Conservation (phyloP, 2,329 filamentous ascomycete species). For the Cytospora piceae region DNA sequence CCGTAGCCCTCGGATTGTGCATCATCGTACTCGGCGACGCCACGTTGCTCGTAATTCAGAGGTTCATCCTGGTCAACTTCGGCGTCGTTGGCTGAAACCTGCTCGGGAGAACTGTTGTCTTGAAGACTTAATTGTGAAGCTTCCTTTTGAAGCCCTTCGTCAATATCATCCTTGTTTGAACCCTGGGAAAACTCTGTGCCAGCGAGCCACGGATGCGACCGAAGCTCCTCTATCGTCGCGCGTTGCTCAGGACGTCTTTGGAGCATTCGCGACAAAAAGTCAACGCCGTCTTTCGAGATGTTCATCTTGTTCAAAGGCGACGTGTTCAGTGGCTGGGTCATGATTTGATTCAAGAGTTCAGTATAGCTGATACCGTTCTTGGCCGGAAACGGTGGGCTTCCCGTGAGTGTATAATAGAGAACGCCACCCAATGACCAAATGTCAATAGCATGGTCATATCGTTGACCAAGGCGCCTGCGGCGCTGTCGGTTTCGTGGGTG, state of each 20-base stretch:
- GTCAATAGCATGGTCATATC: constrained; percentile 91
- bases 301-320: constrained; percentile 60
- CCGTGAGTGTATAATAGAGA: constrained; percentile 82
- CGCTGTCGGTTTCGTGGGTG: constrained; percentile 66
- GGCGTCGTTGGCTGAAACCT: constrained; percentile 35
- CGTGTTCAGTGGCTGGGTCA: constrained; percentile 74
- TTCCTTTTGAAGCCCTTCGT: constrained; percentile 60
- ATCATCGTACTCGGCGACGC: constrained; percentile 41
- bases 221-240: constrained; percentile 72
- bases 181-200: constrained; percentile 42
- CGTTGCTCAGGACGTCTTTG: constrained; percentile 78
- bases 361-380: constrained; percentile 75
- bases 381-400: constrained; percentile 79
- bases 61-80: constrained; percentile 38
- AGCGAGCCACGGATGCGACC: constrained; percentile 74
- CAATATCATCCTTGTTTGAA: constrained; percentile 64
- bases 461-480: constrained; percentile 56
- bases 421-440: constrained; percentile 97
- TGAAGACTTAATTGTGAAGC: constrained; percentile 68
- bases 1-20: constrained; percentile 58
- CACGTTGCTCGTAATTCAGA: constrained; percentile 27
- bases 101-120: constrained; percentile 42
- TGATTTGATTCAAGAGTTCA: constrained; percentile 83
- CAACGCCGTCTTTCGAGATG: constrained; percentile 69
- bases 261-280: constrained; percentile 79